Evolutionary conservation across 306 rosid species (phyloP), one percentile per base, ranked within the genome.

Genomic region (Vachellia pachyceras): DNA sequence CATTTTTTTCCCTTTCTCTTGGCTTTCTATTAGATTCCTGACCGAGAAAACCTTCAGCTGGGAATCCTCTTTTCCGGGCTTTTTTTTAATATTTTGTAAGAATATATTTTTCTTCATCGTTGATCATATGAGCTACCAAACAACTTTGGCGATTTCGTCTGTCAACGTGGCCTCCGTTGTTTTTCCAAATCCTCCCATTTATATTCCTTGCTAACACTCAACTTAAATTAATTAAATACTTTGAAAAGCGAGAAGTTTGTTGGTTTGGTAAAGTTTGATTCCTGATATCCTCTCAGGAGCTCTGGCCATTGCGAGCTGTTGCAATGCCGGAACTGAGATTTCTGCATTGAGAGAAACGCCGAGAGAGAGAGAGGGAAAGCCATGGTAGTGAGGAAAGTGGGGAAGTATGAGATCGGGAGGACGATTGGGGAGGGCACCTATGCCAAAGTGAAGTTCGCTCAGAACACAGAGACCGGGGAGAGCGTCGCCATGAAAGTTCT

Each of bases 401-500:
- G 98, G 4, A 94, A 89, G 83, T 94, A 94, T 72, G 98, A 94
- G 85, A 80, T 94, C 75, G 98, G 98, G 70, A 90, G 98, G 85
- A 94, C 97, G 73, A 86, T 91, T 79, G 98, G 98, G 0, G 97
- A 91, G 69, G 98, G 98, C 47, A 94, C 92, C 57, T 94, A 92
- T 23, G 98, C 97, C 0, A 92, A 94, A 87, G 97, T 92, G 2
- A 94, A 94, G 87, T 94, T 94, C 42, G 98, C 95, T 13, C 97
- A 92, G 84, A 94, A 94, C 85, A 92, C 98, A 0, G 97, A 94
- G 86, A 90, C 94, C 14, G 97, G 98, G 23, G 97, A 92, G 90
- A 94, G 98, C 73, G 97, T 94, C 52, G 98, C 97, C 73, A 92
- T 94, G 97, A 94, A 94, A 80, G 77, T 94, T 0, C 91, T 94